These are phyloP conservation scores for Stenogyne calaminthoides DNA, from an alignment of 305 asterid species.

Conservation along the genomic window DNA sequence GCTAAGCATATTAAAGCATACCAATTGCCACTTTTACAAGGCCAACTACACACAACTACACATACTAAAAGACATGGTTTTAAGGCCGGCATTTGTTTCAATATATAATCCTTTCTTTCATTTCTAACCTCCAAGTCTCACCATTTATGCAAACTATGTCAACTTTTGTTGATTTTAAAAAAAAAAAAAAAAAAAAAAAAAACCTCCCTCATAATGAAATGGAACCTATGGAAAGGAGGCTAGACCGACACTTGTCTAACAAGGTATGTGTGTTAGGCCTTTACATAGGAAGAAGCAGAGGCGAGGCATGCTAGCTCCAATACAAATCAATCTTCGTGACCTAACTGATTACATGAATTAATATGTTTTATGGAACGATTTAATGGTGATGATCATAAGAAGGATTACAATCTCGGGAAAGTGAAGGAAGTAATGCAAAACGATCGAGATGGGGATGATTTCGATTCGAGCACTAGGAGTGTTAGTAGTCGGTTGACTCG, in stretches of 20 bases:
- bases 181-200: no score
- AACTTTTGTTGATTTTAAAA: slow-evolving; percentile 26
- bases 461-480: slow-evolving; percentile 73
- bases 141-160: slow-evolving; percentile 15
- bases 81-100: slow-evolving; percentile 48
- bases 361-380: slow-evolving; percentile 59
- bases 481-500: slow-evolving; percentile 63
- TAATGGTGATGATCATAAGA: slow-evolving; percentile 34
- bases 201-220: slow-evolving; percentile 15
- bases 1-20: slow-evolving; percentile 10
- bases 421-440: background rate
- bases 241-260: slow-evolving; percentile 36
- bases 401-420: slow-evolving; percentile 46
- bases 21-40: slow-evolving; percentile 21
- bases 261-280: slow-evolving; percentile 29
- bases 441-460: slow-evolving; percentile 44
- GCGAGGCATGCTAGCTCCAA: slow-evolving; percentile 23
- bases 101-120: background rate
- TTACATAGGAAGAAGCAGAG: slow-evolving; percentile 51
- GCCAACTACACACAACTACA: slow-evolving; percentile 19
- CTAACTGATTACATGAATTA: slow-evolving; percentile 67
- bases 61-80: slow-evolving; percentile 31
- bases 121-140: slow-evolving; percentile 18
- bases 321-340: slow-evolving; percentile 43
- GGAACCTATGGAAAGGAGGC: slow-evolving; percentile 46